These are phyloP conservation scores for Neocallimastix lanati DNA, from an alignment of 192 early-diverging fungal species.

Conservation along the genomic window DNA sequence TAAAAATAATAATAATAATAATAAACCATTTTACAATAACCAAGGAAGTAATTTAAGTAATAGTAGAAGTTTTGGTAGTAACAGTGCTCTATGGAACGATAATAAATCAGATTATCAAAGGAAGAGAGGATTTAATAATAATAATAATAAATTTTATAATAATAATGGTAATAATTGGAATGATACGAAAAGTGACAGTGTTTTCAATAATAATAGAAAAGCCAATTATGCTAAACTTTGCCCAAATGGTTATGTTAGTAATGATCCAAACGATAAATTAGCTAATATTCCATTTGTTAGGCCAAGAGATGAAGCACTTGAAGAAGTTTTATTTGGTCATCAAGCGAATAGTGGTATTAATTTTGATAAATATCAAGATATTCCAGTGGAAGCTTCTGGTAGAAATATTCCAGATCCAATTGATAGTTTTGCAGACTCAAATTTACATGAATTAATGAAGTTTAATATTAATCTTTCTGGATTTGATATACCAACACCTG, in stretches of 20 bases:
- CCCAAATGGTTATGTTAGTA: not conserved
- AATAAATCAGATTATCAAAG: not conserved
- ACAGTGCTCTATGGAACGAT: not conserved
- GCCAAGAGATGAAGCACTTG: slow-evolving; percentile 55
- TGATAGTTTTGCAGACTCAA: slow-evolving; percentile 40
- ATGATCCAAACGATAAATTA: not conserved
- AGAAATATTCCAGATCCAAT: slow-evolving; percentile 27
- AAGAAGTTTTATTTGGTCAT: slow-evolving; percentile 51
- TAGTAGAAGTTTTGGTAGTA: not conserved
- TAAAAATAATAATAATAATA: no score
- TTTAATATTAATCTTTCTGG: slow-evolving; percentile 75
- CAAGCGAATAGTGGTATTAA: slow-evolving; percentile 88
- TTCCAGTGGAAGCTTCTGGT: slow-evolving; percentile 76
- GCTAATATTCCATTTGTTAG: slow-evolving; percentile 18
- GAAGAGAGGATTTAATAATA: not conserved
- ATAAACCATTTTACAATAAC: not conserved
- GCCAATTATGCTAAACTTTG: not conserved
- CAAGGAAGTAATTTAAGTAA: not conserved
- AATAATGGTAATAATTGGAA: not conserved
- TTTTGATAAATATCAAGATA: slow-evolving; percentile 98
- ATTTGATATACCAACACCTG: slow-evolving; percentile 82
- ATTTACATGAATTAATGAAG: slow-evolving; percentile 67
- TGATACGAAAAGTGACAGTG: not conserved
- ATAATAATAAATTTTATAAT: not conserved
- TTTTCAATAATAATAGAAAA: not conserved